phyloP scores from a whole-genome alignment of 208 protist species.

The Tritrichomonas foetus region DNA sequence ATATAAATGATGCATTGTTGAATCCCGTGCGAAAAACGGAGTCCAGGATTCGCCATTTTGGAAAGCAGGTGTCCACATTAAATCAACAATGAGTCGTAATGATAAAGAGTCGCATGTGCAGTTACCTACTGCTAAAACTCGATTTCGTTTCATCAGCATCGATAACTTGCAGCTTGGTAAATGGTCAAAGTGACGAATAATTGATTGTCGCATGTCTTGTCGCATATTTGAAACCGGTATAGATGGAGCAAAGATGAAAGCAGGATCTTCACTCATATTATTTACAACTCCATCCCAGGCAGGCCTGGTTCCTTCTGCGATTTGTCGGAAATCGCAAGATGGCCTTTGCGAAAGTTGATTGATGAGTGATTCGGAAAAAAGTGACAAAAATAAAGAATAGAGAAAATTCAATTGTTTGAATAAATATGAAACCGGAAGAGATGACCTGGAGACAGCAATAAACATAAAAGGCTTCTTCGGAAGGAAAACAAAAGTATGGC shows the following conservation, averaged over 20 bases:
- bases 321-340: background rate
- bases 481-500: slow-evolving; percentile 24
- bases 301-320: background rate
- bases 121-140: background rate
- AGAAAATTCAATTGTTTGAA: slow-evolving; percentile 37
- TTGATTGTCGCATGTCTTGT: background rate
- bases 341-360: background rate
- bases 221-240: background rate
- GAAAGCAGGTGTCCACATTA: slow-evolving; percentile 16
- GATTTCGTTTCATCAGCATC: slow-evolving; percentile 16
- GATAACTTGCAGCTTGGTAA: background rate
- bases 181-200: background rate
- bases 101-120: background rate
- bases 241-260: slow-evolving; percentile 34
- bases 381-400: background rate
- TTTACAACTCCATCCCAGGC: slow-evolving; percentile 37
- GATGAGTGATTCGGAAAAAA: background rate
- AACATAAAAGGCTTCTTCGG: slow-evolving; percentile 18
- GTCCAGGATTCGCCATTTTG: background rate
- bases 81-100: background rate
- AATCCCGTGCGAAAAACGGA: background rate
- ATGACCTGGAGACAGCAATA: slow-evolving; percentile 11
- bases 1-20: slow-evolving; percentile 28
- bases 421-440: slow-evolving; percentile 8
- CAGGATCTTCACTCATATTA: slow-evolving; percentile 36